Evolutionary conservation across 805 yeast species (phyloP).

Genomic region (Limtongia smithiae): DNA sequence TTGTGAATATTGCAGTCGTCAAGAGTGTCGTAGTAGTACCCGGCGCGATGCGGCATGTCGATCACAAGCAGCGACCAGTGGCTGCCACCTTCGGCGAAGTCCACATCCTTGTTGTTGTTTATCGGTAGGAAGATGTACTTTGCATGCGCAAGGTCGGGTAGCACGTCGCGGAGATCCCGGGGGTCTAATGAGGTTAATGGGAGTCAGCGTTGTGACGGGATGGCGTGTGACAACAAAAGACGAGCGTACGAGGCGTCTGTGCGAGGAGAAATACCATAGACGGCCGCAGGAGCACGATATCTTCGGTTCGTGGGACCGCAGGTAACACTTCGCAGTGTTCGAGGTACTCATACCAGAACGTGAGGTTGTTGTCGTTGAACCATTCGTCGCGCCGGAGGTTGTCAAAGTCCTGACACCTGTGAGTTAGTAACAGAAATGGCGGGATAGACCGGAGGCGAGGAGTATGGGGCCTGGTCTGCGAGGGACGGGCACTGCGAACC

Average conservation of each 20-base stretch:
- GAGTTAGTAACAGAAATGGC: too few species aligned
- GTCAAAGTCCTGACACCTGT: conserved; percentile 50
- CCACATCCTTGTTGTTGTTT: conserved; percentile 61
- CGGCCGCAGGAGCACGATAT: conserved; percentile 47
- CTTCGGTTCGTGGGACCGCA: conserved; percentile 2
- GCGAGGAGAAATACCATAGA: conserved; percentile 60
- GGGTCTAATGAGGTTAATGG: too few species aligned
- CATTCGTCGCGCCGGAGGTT: conserved; percentile 64
- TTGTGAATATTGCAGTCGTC: conserved; percentile 43
- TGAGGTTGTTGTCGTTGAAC: conserved; percentile 68
- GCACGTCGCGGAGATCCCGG: conserved; percentile 41
- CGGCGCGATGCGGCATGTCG: conserved; percentile 45
- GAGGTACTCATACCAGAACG: conserved; percentile 59
- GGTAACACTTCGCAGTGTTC: conserved; percentile 34
- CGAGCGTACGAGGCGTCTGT: conserved; percentile 35
- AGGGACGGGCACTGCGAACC: too few species aligned
- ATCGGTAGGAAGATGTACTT: conserved; percentile 62
- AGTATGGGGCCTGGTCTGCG: too few species aligned
- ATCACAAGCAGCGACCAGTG: conserved; percentile 72
- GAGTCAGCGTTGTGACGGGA: too few species aligned
- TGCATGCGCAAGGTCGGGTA: conserved; percentile 46
- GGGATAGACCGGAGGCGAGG: too few species aligned
- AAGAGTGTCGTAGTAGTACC: conserved; percentile 61
- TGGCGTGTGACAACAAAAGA: too few species aligned
- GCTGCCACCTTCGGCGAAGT: conserved; percentile 60